Conservation (phyloP, 2,329 filamentous ascomycete species). For the Rutstroemia sp. region DNA sequence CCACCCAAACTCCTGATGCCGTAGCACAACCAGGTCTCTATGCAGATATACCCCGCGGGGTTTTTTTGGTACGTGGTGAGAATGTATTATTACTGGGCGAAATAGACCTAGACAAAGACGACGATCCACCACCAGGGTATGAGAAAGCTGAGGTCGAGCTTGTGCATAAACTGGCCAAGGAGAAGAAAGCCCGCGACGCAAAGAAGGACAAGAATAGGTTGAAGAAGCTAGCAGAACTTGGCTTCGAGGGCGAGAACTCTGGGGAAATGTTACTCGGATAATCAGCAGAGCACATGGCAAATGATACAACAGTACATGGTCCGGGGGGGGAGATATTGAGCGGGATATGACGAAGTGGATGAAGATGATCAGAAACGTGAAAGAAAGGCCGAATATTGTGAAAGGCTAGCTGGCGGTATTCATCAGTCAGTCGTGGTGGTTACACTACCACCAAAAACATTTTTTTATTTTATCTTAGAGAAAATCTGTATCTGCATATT, state of each 20-base stretch:
- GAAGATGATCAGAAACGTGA: slow-evolving; percentile 8
- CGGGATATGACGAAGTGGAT: slow-evolving; percentile 18
- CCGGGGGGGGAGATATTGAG: neutral
- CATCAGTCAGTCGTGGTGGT: slow-evolving; percentile 8
- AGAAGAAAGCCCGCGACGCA: slow-evolving; percentile 63
- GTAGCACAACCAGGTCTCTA: slow-evolving; percentile 49
- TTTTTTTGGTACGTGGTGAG: slow-evolving; percentile 90
- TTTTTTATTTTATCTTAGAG: slow-evolving; percentile 4
- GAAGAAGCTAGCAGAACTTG: slow-evolving; percentile 65
- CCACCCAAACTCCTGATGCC: slow-evolving; percentile 29
- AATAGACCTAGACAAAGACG: slow-evolving; percentile 94
- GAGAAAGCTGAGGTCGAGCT: slow-evolving; percentile 56
- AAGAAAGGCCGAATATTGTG: slow-evolving; percentile 10
- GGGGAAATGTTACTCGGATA: slow-evolving; percentile 64
- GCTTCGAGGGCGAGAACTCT: slow-evolving; percentile 81
- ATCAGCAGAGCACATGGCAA: neutral
- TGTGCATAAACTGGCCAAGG: slow-evolving; percentile 66
- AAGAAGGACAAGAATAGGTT: slow-evolving; percentile 63
- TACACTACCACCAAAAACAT: slow-evolving; percentile 4
- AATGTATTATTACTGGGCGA: slow-evolving; percentile 95
- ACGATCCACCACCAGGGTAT: slow-evolving; percentile 69
- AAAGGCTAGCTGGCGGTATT: slow-evolving; percentile 9
- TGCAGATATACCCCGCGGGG: slow-evolving; percentile 76
- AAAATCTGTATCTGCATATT: neutral
- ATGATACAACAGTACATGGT: slow-evolving; percentile 1